These are phyloP conservation scores for Huntiella moniliformis DNA, from an alignment of 2,329 filamentous ascomycete genomes.

Conservation along the genomic window DNA sequence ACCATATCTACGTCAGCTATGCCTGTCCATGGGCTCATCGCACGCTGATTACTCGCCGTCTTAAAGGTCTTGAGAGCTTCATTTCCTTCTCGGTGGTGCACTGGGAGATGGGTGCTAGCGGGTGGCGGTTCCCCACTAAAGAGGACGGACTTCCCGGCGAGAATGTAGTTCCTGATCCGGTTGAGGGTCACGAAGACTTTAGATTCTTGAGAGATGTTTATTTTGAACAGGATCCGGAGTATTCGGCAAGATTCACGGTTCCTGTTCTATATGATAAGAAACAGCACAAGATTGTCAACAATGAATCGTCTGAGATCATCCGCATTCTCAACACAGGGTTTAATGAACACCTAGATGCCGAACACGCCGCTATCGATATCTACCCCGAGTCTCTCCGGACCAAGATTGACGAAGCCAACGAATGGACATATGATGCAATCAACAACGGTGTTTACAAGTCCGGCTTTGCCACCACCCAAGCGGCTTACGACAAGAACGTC, in stretches of 20 bases:
- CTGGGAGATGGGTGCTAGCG: slow-evolving; percentile 59
- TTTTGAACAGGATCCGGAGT: slow-evolving; percentile 53
- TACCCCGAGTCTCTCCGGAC: slow-evolving; percentile 45
- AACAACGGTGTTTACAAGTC: slow-evolving; percentile 58
- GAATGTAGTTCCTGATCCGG: slow-evolving; percentile 46
- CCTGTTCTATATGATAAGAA: slow-evolving; percentile 72
- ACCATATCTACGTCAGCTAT: slow-evolving; percentile 89
- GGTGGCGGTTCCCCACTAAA: slow-evolving; percentile 60
- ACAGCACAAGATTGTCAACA: slow-evolving; percentile 61
- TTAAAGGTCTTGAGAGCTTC: slow-evolving; percentile 82
- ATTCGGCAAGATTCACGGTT: slow-evolving; percentile 67
- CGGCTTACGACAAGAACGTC: slow-evolving; percentile 64
- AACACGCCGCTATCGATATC: slow-evolving; percentile 43
- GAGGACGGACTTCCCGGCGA: slow-evolving; percentile 37
- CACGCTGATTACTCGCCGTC: slow-evolving; percentile 65
- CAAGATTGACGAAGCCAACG: slow-evolving; percentile 59
- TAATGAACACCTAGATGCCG: slow-evolving; percentile 44
- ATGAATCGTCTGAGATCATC: slow-evolving; percentile 83
- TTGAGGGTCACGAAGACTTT: slow-evolving; percentile 52
- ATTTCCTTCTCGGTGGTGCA: slow-evolving; percentile 69
- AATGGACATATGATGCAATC: slow-evolving; percentile 60
- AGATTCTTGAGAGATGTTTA: slow-evolving; percentile 61
- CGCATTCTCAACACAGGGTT: slow-evolving; percentile 71
- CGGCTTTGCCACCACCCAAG: slow-evolving; percentile 70
- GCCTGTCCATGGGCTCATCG: slow-evolving; percentile 90